Evolutionary conservation across 148 eudicot species (phyloP).

Genomic region (Rhododendron ovatum): DNA sequence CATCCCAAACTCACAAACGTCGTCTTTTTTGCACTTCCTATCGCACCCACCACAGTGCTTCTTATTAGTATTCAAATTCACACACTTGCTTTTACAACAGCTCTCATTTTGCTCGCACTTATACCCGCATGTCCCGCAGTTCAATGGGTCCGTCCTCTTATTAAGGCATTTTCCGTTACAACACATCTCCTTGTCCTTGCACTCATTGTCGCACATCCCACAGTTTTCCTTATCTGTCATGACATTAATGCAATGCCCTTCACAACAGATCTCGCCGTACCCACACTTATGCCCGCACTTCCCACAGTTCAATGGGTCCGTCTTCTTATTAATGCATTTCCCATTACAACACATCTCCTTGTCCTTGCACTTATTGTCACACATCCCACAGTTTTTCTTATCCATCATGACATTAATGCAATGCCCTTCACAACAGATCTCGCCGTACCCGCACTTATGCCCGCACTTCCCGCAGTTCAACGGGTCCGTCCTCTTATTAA

Average conservation of each 20-base stretch:
- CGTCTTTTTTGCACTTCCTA: background rate
- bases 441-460: background rate
- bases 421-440: background rate
- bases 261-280: background rate
- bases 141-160: background rate
- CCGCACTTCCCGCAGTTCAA: background rate
- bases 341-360: background rate
- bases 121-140: constrained; percentile 7
- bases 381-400: background rate
- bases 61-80: background rate
- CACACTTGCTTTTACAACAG: constrained; percentile 7
- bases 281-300: background rate
- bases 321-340: background rate
- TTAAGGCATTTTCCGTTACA: background rate
- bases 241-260: background rate
- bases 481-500: background rate
- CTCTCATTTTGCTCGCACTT: background rate
- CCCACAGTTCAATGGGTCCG: background rate
- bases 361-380: background rate
- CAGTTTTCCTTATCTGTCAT: background rate
- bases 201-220: background rate
- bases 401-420: background rate
- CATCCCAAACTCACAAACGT: background rate
- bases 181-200: background rate
- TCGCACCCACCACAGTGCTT: constrained; percentile 8